Conservation (phyloP, 345 rosid species). For the Eucalyptus pauciflora region DNA sequence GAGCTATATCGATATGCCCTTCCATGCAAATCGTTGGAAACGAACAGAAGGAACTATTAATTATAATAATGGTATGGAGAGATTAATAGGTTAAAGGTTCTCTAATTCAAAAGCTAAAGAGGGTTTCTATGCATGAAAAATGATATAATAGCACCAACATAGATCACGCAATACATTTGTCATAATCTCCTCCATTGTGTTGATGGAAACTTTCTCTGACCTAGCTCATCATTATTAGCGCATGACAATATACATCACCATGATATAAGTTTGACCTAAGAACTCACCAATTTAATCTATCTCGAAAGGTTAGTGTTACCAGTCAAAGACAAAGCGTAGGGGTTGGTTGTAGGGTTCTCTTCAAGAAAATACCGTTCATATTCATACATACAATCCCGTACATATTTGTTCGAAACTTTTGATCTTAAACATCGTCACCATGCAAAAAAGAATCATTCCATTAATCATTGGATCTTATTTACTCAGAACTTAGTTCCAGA, state of each 20-base stretch:
- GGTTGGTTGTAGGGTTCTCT: neutral
- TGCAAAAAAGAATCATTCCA: neutral
- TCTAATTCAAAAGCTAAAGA: neutral
- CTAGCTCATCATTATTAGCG: neutral
- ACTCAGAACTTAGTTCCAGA: neutral
- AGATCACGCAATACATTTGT: neutral
- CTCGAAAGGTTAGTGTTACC: neutral
- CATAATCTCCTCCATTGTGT: neutral
- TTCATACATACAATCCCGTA: accelerated
- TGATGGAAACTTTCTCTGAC: neutral
- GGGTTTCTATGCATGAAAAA: neutral
- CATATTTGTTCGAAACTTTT: neutral
- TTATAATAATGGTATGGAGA: neutral
- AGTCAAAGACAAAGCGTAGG: neutral
- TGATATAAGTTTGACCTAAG: neutral
- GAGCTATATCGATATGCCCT: neutral
- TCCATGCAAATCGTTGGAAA: neutral
- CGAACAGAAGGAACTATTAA: neutral
- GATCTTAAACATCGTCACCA: accelerated
- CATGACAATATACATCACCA: neutral
- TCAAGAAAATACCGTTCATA: neutral
- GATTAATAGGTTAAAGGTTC: neutral
- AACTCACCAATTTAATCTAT: neutral
- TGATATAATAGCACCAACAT: neutral
- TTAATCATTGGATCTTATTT: neutral